phyloP scores from a whole-genome alignment of 2,329 filamentous ascomycete genomes.

The Ceratocystis huliohia region DNA sequence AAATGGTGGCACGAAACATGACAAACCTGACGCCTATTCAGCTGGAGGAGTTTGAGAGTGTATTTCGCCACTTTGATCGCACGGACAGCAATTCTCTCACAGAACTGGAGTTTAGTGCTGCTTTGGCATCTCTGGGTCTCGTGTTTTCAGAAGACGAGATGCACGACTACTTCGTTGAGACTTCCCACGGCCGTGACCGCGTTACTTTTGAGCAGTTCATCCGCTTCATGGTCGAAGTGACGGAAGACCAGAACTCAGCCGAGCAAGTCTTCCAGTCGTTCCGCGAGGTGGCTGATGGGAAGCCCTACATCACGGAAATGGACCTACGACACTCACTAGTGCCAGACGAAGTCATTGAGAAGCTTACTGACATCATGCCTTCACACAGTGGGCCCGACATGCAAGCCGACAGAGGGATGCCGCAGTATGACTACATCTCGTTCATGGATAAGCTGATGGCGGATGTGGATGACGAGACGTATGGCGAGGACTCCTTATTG shows the following conservation, averaged over 20 bases:
- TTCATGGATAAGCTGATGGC: constrained; percentile 86
- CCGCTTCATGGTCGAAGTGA: constrained; percentile 97
- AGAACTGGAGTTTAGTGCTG: constrained; percentile 91
- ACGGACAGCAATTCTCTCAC: constrained; percentile 81
- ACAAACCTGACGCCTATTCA: constrained; percentile 97
- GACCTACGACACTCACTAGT: constrained; percentile 90
- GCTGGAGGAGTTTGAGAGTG: constrained; percentile 94
- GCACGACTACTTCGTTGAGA: constrained; percentile 86
- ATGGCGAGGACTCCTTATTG: constrained; percentile 21
- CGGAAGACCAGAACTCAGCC: constrained; percentile 95
- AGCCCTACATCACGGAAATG: constrained; percentile 97
- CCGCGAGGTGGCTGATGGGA: constrained; percentile 92
- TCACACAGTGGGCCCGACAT: constrained; percentile 71
- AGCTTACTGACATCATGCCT: constrained; percentile 79
- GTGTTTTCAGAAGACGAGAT: constrained; percentile 98
- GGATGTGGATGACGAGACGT: constrained; percentile 25
- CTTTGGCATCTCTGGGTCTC: constrained; percentile 82
- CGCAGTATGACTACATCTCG: constrained; percentile 89
- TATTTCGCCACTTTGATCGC: constrained; percentile 95
- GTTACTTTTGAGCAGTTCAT: constrained; percentile 99
- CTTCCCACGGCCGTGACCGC: constrained; percentile 62
- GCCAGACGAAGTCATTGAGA: constrained; percentile 92
- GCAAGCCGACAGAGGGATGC: constrained; percentile 67
- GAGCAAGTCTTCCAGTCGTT: constrained; percentile 98
- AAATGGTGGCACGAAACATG: constrained; percentile 97